A percentile compares a stretch with the other conserved stretches of the same genome.
These are phyloP conservation scores for Marchantia polymorpha DNA, from an alignment of 225 moss, liverwort and hornwort genomes.

Conservation along the genomic window DNA sequence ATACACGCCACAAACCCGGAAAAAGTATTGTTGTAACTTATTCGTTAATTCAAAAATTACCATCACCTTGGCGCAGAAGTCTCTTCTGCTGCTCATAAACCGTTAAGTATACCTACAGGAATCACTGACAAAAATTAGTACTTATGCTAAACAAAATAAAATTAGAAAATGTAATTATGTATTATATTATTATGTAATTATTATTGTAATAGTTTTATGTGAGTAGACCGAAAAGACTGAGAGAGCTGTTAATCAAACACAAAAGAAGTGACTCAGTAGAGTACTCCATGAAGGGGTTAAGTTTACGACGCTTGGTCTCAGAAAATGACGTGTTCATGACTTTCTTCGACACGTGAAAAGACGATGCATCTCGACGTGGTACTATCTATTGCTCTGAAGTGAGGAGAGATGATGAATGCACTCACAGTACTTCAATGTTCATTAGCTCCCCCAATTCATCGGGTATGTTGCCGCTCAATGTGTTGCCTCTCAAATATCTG, in stretches of 20 bases:
- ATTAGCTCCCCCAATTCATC: slow-evolving; percentile 51
- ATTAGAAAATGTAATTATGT: not conserved
- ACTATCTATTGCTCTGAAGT: too few species aligned
- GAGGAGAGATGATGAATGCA: too few species aligned
- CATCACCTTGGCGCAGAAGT: slow-evolving; percentile 55
- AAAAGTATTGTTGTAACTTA: too few species aligned
- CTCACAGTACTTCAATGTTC: slow-evolving; percentile 66
- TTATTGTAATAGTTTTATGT: too few species aligned
- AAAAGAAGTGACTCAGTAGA: not conserved
- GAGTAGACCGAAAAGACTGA: too few species aligned
- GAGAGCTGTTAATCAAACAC: not conserved
- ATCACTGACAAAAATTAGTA: not conserved
- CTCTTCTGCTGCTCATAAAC: slow-evolving; percentile 95
- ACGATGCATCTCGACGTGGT: too few species aligned
- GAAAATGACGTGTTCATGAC: not conserved
- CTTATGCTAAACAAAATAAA: not conserved
- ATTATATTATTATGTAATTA: too few species aligned
- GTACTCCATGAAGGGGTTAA: too few species aligned
- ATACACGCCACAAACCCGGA: not conserved
- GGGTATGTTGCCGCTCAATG: slow-evolving; percentile 64
- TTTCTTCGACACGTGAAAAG: too few species aligned
- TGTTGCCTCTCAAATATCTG: slow-evolving; percentile 76
- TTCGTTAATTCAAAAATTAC: not conserved
- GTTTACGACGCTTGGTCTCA: not conserved
- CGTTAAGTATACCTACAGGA: slow-evolving; percentile 80